Conservation (phyloP, 2,329 filamentous ascomycete genomes). For the Pestalotiopsis sp. region DNA sequence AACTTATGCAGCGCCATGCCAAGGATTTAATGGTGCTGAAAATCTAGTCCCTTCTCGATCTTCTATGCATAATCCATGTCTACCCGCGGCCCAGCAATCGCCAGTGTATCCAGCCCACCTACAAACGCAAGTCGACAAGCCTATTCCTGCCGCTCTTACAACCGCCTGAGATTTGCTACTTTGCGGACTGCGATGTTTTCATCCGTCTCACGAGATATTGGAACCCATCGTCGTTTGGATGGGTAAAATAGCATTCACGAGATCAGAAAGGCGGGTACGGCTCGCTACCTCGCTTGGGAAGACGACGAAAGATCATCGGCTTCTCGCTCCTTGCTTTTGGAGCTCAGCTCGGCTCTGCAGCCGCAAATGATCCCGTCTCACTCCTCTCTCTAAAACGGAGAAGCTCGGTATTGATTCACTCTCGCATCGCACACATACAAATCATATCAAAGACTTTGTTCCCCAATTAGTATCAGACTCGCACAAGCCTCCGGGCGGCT, state of each 20-base stretch:
- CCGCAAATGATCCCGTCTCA: neutral
- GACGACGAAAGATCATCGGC: neutral
- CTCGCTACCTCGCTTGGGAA: neutral
- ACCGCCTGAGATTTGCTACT: neutral
- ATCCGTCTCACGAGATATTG: neutral
- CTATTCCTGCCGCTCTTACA: neutral
- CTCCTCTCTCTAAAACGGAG: neutral
- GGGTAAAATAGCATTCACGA: neutral
- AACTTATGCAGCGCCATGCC: neutral
- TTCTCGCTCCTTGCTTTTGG: neutral
- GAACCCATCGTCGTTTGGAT: neutral
- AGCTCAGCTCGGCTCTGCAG: neutral
- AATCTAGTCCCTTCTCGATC: constrained; percentile 8
- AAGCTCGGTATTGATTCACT: neutral
- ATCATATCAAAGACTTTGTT: neutral
- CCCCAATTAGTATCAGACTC: neutral
- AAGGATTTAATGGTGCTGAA: neutral
- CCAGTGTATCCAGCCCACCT: neutral
- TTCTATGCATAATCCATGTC: constrained; percentile 9
- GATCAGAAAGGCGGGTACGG: neutral
- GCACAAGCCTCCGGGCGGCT: neutral
- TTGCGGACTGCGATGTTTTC: neutral
- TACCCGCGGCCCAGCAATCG: neutral
- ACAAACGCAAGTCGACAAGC: neutral
- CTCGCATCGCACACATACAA: neutral